Conservation (phyloP, 805 yeast genomes). For the Hagleromyces aurorensis region DNA sequence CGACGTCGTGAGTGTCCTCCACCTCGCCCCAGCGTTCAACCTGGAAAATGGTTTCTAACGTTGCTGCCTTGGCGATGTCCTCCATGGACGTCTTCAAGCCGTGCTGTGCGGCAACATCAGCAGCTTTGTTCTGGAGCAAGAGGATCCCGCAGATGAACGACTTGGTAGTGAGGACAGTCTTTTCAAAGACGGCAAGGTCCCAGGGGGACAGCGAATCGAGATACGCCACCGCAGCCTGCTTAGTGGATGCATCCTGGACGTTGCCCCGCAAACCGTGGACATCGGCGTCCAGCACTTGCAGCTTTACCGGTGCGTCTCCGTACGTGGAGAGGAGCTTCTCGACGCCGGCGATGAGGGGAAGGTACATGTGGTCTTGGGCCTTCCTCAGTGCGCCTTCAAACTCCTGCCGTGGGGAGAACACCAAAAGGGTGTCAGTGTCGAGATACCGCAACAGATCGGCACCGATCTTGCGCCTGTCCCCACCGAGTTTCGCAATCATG, state of each 20-base stretch:
- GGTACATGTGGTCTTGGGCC: conserved; percentile 71
- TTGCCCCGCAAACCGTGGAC: conserved; percentile 76
- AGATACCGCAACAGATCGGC: conserved; percentile 65
- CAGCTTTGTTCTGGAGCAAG: conserved; percentile 42
- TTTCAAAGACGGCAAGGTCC: conserved; percentile 84
- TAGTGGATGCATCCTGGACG: conserved; percentile 53
- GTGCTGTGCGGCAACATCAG: conserved; percentile 8
- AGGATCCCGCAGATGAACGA: conserved; percentile 79
- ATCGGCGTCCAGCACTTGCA: conserved; percentile 72
- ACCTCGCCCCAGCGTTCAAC: conserved; percentile 96
- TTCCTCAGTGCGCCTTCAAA: conserved; percentile 74
- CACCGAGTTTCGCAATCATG: conserved; percentile 53
- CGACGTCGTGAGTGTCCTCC: conserved; percentile 98
- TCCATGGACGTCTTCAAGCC: conserved; percentile 42
- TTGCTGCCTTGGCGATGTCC: conserved; percentile 68
- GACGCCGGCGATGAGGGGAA: conserved; percentile 63
- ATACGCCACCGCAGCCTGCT: conserved; percentile 56
- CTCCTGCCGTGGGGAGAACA: conserved; percentile 73
- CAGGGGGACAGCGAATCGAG: conserved; percentile 54
- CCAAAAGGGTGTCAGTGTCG: conserved; percentile 89
- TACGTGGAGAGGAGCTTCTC: conserved; percentile 45
- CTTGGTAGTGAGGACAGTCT: conserved; percentile 78
- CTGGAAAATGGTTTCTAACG: conserved; percentile 77
- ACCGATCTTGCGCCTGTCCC: conserved; percentile 45
- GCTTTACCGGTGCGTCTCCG: conserved; percentile 32